phyloP scores from a whole-genome alignment of 768 basidiomycete species.

The Tubosaeta sp. region DNA sequence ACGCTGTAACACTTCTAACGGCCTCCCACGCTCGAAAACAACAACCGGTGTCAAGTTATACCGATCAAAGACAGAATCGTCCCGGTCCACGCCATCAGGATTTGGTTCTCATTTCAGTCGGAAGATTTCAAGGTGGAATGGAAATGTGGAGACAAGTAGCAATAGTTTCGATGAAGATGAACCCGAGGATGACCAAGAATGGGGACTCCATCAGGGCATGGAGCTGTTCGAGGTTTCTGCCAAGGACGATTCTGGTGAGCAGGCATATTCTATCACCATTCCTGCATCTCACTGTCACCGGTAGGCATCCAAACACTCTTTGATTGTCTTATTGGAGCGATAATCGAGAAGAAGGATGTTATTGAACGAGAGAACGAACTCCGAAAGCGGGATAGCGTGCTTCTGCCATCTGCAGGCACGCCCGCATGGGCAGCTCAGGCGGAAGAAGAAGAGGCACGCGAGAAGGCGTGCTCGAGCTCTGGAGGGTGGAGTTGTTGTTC shows the following conservation, averaged over 20 bases:
- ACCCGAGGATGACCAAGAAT: conserved; percentile 51
- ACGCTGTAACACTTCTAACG: conserved; percentile 48
- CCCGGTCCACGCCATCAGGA: conserved; percentile 46
- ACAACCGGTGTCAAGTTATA: conserved; percentile 33
- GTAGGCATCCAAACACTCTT: conserved; percentile 80
- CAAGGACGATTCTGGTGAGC: conserved; percentile 75
- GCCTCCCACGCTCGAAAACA: conserved; percentile 49
- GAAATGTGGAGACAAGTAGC: conserved; percentile 56
- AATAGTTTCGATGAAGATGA: conserved; percentile 68
- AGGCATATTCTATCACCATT: background rate
- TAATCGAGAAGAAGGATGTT: conserved; percentile 70
- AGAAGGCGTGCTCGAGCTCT: conserved; percentile 42
- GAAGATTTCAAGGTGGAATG: conserved; percentile 50
- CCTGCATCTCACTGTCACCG: conserved; percentile 9
- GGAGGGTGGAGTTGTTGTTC: conserved; percentile 70
- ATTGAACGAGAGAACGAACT: conserved; percentile 81
- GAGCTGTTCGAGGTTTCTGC: conserved; percentile 89
- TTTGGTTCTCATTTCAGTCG: conserved; percentile 56
- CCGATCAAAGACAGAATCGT: conserved; percentile 36
- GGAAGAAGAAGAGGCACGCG: conserved; percentile 71
- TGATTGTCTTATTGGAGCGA: conserved; percentile 70
- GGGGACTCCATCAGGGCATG: conserved; percentile 80
- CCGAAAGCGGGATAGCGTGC: conserved; percentile 80
- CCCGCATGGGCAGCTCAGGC: conserved; percentile 79
- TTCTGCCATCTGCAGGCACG: conserved; percentile 57